These are phyloP conservation scores for Cladosporium sp. DNA, from an alignment of 2,329 filamentous ascomycete genomes.

Conservation along the genomic window DNA sequence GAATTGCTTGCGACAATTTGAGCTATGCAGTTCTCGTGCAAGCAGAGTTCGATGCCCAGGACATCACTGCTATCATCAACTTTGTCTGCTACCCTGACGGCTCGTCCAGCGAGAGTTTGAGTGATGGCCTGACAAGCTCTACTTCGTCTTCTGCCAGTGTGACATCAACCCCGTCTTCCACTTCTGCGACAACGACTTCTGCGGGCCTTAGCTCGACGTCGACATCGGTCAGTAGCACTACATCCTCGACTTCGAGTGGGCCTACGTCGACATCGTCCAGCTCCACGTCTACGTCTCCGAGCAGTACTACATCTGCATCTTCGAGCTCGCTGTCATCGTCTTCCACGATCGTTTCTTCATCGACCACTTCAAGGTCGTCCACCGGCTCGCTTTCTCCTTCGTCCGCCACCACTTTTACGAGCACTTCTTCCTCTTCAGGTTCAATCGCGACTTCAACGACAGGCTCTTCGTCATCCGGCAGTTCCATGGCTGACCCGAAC, in stretches of 20 bases:
- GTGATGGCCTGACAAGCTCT: background rate
- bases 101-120: background rate
- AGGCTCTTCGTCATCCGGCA: background rate
- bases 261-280: background rate
- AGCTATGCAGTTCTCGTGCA: slow-evolving; percentile 3
- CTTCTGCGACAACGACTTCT: background rate
- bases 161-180: background rate
- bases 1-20: slow-evolving; percentile 10
- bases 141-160: background rate
- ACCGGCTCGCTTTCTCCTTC: background rate
- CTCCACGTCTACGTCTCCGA: background rate
- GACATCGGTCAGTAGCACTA: background rate
- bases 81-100: slow-evolving; percentile 7
- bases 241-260: background rate
- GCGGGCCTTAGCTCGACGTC: background rate
- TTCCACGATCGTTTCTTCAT: background rate
- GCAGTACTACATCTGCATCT: background rate
- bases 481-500: background rate
- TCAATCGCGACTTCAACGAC: background rate
- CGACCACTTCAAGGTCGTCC: background rate
- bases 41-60: slow-evolving; percentile 1
- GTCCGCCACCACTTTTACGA: background rate
- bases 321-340: background rate
- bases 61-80: background rate
- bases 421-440: background rate